A percentile compares a stretch with the other conserved stretches of the same genome.
Evolutionary conservation across 106 monocot species (phyloP).

Genomic region (Dioscorea zingiberensis): DNA sequence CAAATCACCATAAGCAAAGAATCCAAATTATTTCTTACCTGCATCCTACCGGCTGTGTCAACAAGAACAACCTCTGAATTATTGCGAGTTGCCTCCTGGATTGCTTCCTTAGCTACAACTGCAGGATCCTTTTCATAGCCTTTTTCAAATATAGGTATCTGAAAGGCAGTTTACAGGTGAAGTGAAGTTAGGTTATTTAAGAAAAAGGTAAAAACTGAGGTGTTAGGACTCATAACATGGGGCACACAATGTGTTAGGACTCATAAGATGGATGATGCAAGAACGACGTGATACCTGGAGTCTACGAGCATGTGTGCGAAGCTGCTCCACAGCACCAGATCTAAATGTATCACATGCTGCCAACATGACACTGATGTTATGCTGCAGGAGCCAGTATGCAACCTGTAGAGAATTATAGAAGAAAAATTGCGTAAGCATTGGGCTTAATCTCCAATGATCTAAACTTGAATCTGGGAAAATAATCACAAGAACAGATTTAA

Average conservation of each 20-base stretch:
- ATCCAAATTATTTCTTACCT: slow-evolving; percentile 32
- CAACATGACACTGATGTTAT: slow-evolving; percentile 79
- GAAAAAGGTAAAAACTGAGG: background rate
- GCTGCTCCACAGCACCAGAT: slow-evolving; percentile 99
- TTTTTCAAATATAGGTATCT: slow-evolving; percentile 94
- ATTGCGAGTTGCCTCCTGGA: background rate
- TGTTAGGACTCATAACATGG: background rate
- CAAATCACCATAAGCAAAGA: too few species aligned
- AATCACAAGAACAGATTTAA: slow-evolving; percentile 5
- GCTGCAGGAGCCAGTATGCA: slow-evolving; percentile 97
- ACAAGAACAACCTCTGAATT: background rate
- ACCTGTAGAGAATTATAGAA: slow-evolving; percentile 37
- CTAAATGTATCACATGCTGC: slow-evolving; percentile 98
- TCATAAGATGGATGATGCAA: too few species aligned
- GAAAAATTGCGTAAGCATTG: background rate
- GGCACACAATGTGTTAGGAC: background rate
- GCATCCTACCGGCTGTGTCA: slow-evolving; percentile 94
- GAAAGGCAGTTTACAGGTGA: slow-evolving; percentile 18
- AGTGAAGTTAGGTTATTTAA: too few species aligned
- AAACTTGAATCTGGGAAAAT: background rate
- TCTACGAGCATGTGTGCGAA: slow-evolving; percentile 94
- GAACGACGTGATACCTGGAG: slow-evolving; percentile 90
- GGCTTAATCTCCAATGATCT: background rate
- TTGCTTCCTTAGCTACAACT: slow-evolving; percentile 76
- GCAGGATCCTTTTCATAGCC: slow-evolving; percentile 99